phyloP scores from a whole-genome alignment of 441 rosid genomes.

The Bocquillonia castaneifolia region DNA sequence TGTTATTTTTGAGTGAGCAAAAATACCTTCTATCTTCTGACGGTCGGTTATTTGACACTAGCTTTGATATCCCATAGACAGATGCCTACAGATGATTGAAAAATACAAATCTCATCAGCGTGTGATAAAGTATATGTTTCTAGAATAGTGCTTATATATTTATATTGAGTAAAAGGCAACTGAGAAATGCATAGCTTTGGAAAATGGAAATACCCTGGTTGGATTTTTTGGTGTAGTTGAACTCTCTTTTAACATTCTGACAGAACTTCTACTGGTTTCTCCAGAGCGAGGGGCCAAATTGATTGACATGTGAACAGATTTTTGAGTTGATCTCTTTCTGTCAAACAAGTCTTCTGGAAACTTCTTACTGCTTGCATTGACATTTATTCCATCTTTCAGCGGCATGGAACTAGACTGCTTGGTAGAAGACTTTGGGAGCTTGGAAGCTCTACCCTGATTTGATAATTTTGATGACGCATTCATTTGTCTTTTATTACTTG shows the following conservation, averaged over 20 bases:
- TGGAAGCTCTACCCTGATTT: constrained; percentile 28
- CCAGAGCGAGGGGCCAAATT: constrained; percentile 34
- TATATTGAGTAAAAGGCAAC: neutral
- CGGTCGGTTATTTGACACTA: constrained; percentile 28
- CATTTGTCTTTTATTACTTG: constrained; percentile 35
- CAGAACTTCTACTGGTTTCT: constrained; percentile 31
- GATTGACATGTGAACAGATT: constrained; percentile 46
- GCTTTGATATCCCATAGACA: constrained; percentile 31
- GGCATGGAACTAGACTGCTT: constrained; percentile 32
- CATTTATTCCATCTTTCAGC: constrained; percentile 29
- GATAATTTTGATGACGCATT: constrained; percentile 32
- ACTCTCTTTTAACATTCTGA: constrained; percentile 35
- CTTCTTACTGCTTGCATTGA: constrained; percentile 25
- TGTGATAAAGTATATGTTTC: neutral
- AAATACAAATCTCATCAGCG: constrained; percentile 20
- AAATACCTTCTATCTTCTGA: constrained; percentile 51
- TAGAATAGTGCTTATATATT: neutral
- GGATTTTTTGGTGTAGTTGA: constrained; percentile 31
- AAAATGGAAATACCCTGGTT: constrained; percentile 33
- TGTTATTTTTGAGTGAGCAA: neutral
- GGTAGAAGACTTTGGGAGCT: constrained; percentile 31
- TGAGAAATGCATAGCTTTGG: neutral
- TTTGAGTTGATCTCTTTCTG: constrained; percentile 39
- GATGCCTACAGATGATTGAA: constrained; percentile 54
- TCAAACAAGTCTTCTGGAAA: constrained; percentile 26